Conservation (phyloP, 495 filamentous ascomycete genomes). For the Aspergillus funiculosus region DNA sequence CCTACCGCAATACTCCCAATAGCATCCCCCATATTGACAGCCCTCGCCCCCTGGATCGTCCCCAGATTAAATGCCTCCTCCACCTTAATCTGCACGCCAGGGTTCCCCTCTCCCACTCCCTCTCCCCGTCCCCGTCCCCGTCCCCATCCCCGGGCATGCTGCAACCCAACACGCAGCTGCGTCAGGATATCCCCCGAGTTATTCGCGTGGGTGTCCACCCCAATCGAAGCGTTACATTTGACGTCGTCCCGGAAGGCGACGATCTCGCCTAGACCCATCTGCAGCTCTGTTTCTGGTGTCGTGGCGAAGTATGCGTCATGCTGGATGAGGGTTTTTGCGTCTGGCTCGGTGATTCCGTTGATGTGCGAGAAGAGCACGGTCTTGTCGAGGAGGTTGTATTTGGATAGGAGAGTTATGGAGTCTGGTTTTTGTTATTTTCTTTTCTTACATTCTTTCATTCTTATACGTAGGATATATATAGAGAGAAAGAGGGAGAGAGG, state of each 20-base stretch:
- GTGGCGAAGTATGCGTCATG: conserved; percentile 26
- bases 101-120: conserved; percentile 22
- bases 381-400: conserved; percentile 29
- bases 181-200: conserved; percentile 34
- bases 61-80: conserved; percentile 43
- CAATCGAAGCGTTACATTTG: conserved; percentile 31
- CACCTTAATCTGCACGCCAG: conserved; percentile 26
- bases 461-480: background rate
- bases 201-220: conserved; percentile 46
- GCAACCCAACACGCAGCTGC: conserved; percentile 43
- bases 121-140: conserved; percentile 21
- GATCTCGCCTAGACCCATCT: conserved; percentile 33
- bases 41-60: conserved; percentile 44
- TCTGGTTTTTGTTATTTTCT: conserved; percentile 5
- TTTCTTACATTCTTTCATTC: too few relatives aligned
- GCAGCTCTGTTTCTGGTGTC: conserved; percentile 40
- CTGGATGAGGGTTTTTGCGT: conserved; percentile 23
- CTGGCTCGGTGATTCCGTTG: conserved; percentile 19
- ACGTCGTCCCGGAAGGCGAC: conserved; percentile 27
- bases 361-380: conserved; percentile 38
- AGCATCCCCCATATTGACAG: conserved; percentile 36
- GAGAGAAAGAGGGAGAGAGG: background rate
- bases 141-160: too few relatives aligned
- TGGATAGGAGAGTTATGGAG: conserved; percentile 26
- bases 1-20: conserved; percentile 44